Base-by-base conservation (phyloP, 202 grass and related monocot species). In the Tripidium arundinaceum region DNA sequence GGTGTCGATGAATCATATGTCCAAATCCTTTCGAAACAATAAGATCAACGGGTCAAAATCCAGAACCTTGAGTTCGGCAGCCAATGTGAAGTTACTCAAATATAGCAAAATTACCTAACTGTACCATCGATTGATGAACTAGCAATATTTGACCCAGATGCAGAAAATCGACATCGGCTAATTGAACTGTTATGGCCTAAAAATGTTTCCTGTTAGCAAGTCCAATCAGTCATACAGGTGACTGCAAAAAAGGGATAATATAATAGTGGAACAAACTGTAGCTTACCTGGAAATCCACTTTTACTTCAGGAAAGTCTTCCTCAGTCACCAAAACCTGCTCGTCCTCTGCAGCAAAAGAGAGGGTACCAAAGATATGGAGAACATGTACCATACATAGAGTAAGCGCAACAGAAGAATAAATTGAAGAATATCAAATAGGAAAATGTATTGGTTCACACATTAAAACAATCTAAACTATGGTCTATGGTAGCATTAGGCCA, bases 151-250 rank as follows among this genome's bases (percentile, higher is more conserved):
- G 79, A 83, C 57, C 95, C 92, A 55, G 95, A 94, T 65, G 95
- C 88, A 89, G 95, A 94, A 92, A 98, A 94, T 40, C 92, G 81
- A 66, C 95, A 94, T 45, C 79, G 78, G 52, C 90, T 94, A 82
- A 98, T 98, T 11, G 88, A 84, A 87, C 90, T 98, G 72, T 91
- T 98, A 91, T 98, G 95, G 57, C 95, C 95, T 81, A 98, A 93
- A 89, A 94, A 98, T 65, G 92, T 98, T 93, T 98, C 95, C 95
- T 94, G 88, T 70, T 82, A 86, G 67, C 70, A 88, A 54, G 77
- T 72, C 75, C 58, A 62, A 85, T 85, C 84, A 81, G 87, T 85
- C 58, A 78, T 61, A 72, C 50, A 78, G 73, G 28, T 39, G 79
- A 76, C 64, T 28, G 19, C 2, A 18, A 74, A 87, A 87, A 78